Base-by-base conservation (phyloP, 331 rosid species). In the Malus hybrid region DNA sequence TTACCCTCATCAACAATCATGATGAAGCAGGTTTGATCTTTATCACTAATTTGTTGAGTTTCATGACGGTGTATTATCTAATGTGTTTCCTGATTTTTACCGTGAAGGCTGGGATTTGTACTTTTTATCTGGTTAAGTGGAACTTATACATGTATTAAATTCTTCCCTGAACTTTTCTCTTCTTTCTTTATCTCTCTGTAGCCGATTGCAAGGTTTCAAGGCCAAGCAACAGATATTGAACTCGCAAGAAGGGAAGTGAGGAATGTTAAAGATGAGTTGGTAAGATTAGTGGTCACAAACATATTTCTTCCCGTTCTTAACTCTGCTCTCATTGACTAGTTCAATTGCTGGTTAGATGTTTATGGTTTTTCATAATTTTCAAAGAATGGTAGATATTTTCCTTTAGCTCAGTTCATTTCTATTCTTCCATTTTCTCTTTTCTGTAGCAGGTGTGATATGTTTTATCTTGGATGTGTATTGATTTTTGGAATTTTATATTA, bases 161-260 rank as follows among this genome's bases (percentile, higher is more conserved):
- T 62, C 32, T 8, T 58, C 7, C 57, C 9, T 20, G 19, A 14
- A 19, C 14, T 28, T 24, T 22, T 52, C 18, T 26, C 61, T 60
- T 65, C 56, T 73, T 68, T 62, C 29, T 5, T 74, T 86, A 67
- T 78, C 46, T 73, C 72, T 82, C 70, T 89, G 79, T 84, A 95
- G 97, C 99, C 97, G 62, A 95, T 95, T 80, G 96, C 90, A 71
- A 88, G 97, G 86, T 87, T 89, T 83, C 92, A 95, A 81, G 97
- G 99, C 75, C 97, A 92, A 86, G 99, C 97, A 67, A 81, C 90
- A 5, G 99, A 92, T 81, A 86, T 95, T 71, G 87, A 89, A 50
- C 80, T 86, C 33, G 96, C 97, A 66, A 92, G 97, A 83, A 89
- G 61, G 86, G 97, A 90, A 88, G 82, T 90, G 75, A 88, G 82